Conservation (phyloP, 164 flowering plant genomes). For the Magnolia kwangsiensis region DNA sequence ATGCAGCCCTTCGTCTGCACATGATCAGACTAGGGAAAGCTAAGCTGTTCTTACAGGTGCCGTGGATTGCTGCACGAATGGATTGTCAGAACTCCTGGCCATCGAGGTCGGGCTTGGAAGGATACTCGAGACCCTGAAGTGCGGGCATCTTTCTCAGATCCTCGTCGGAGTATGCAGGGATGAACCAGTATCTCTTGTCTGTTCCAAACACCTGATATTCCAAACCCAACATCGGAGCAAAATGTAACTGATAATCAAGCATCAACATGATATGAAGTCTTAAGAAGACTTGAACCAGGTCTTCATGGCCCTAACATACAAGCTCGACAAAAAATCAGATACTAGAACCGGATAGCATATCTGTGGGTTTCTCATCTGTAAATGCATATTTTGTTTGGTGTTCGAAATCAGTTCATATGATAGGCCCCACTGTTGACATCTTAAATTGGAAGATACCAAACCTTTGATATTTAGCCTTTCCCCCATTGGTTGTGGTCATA, state of each 20-base stretch:
- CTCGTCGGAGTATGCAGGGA: slow-evolving; percentile 78
- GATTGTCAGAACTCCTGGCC: slow-evolving; percentile 49
- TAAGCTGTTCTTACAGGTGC: background rate
- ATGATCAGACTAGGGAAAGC: background rate
- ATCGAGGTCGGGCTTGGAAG: slow-evolving; percentile 79
- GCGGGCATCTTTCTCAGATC: slow-evolving; percentile 80
- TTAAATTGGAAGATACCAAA: too few relatives aligned
- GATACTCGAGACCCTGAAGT: slow-evolving; percentile 93
- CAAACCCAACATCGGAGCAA: background rate
- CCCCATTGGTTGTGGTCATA: too few relatives aligned
- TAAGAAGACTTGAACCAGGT: background rate
- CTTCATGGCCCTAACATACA: background rate
- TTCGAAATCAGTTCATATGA: too few relatives aligned
- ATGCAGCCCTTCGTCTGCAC: background rate
- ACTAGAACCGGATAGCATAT: too few relatives aligned
- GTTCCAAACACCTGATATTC: slow-evolving; percentile 63
- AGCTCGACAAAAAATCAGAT: background rate
- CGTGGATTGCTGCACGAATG: background rate
- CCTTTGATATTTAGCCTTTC: too few relatives aligned
- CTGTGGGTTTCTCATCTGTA: too few relatives aligned
- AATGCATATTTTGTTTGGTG: too few relatives aligned
- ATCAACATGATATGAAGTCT: background rate
- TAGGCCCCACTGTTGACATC: too few relatives aligned
- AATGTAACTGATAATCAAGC: background rate
- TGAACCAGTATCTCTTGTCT: slow-evolving; percentile 63